These are phyloP conservation scores for Avena insularis DNA, from an alignment of 176 grass and related monocot genomes.

Conservation along the genomic window DNA sequence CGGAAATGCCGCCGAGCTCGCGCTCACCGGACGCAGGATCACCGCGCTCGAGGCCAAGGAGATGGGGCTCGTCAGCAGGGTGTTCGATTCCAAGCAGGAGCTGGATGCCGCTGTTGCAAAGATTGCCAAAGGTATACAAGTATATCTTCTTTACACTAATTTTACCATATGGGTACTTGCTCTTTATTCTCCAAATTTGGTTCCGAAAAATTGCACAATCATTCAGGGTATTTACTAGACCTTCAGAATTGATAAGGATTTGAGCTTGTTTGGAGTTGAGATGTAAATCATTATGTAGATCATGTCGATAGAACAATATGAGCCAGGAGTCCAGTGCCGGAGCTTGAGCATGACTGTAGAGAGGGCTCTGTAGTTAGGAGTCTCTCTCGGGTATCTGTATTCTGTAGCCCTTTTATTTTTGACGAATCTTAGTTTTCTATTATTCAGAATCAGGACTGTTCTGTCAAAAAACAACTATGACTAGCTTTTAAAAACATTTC, in stretches of 20 bases:
- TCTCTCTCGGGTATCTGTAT: no score
- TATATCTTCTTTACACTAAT: neutral
- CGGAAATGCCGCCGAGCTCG: constrained; percentile 71
- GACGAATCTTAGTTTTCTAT: neutral
- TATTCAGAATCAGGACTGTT: neutral
- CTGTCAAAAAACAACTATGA: neutral
- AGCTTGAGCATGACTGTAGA: neutral
- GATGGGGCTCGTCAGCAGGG: constrained; percentile 73
- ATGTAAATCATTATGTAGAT: neutral
- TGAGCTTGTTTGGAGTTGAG: neutral
- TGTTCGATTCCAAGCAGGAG: constrained; percentile 68
- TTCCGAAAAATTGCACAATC: neutral
- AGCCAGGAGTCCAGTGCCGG: neutral
- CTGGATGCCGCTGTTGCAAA: constrained; percentile 59
- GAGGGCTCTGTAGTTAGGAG: neutral
- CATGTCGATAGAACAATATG: neutral
- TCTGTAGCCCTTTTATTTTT: neutral
- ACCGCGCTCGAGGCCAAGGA: constrained; percentile 77
- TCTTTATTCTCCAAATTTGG: neutral
- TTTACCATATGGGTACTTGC: neutral
- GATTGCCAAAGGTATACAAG: constrained; percentile 58
- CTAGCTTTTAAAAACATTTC: neutral
- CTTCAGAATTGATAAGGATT: neutral
- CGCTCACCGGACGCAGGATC: constrained; percentile 69
- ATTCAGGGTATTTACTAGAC: neutral